A percentile compares a stretch with the other conserved stretches of the same genome.
These are phyloP conservation scores for Vitis amurensis DNA, from an alignment of 164 flowering plant genomes.

Conservation along the genomic window DNA sequence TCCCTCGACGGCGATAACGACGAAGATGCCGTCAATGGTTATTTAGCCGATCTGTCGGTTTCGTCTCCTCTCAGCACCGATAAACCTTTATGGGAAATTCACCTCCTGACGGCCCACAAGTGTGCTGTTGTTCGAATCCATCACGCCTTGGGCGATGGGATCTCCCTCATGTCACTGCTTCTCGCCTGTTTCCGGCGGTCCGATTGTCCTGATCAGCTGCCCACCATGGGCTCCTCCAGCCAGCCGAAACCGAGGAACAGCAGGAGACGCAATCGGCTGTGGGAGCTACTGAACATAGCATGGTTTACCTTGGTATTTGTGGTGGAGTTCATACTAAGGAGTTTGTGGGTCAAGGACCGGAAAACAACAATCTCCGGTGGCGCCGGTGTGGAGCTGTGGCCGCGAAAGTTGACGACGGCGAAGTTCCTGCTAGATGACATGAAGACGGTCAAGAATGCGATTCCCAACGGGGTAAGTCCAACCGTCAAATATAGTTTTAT, in stretches of 20 bases:
- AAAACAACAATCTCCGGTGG: slow-evolving; percentile 55
- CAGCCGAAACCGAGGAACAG: background rate
- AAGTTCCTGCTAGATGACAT: slow-evolving; percentile 53
- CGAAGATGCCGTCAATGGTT: slow-evolving; percentile 37
- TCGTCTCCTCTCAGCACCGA: slow-evolving; percentile 40
- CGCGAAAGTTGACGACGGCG: slow-evolving; percentile 63
- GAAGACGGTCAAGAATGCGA: slow-evolving; percentile 56
- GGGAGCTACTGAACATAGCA: slow-evolving; percentile 27
- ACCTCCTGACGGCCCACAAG: slow-evolving; percentile 36
- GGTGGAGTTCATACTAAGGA: slow-evolving; percentile 31
- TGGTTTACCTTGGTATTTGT: slow-evolving; percentile 38
- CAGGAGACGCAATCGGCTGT: background rate
- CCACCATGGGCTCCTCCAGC: slow-evolving; percentile 13
- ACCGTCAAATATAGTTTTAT: no score
- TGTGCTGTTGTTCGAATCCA: slow-evolving; percentile 53
- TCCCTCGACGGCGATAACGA: slow-evolving; percentile 3
- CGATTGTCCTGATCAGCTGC: slow-evolving; percentile 29
- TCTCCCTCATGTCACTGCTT: slow-evolving; percentile 63
- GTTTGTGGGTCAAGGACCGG: slow-evolving; percentile 44
- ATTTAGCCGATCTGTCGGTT: slow-evolving; percentile 56
- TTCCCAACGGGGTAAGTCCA: slow-evolving; percentile 46
- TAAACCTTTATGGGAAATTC: slow-evolving; percentile 77
- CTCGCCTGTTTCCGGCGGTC: slow-evolving; percentile 39
- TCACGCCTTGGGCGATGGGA: slow-evolving; percentile 76
- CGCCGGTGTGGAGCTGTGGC: slow-evolving; percentile 78